A percentile compares a stretch with the other conserved stretches of the same genome.
These are phyloP conservation scores for Corchorus olitorius DNA, from an alignment of 345 rosid genomes.

Conservation along the genomic window DNA sequence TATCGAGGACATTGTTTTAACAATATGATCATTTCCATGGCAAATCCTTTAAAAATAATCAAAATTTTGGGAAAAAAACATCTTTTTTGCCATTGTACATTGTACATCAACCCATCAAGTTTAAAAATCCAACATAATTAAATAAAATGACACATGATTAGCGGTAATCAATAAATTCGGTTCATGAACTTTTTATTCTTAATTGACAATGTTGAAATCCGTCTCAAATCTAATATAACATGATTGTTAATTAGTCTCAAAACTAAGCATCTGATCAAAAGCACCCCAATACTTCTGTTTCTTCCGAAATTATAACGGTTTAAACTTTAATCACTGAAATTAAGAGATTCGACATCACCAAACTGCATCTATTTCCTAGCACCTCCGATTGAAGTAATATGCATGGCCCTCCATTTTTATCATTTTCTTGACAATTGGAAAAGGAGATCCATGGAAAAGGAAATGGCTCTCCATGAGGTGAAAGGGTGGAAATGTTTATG, in stretches of 20 bases:
- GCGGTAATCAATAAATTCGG: neutral
- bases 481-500: slow-evolving; percentile 3
- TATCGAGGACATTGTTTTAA: neutral
- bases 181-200: neutral
- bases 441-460: neutral
- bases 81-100: neutral
- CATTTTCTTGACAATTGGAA: neutral
- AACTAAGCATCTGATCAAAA: too few relatives aligned
- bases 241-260: too few relatives aligned
- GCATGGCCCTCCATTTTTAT: slow-evolving; percentile 7
- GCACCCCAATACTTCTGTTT: too few relatives aligned
- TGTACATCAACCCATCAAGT: neutral
- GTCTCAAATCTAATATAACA: neutral
- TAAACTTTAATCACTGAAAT: too few relatives aligned
- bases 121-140: neutral
- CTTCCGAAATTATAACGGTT: too few relatives aligned
- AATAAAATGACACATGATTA: neutral
- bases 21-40: neutral
- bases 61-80: neutral
- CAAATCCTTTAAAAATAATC: too few relatives aligned
- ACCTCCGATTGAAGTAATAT: neutral
- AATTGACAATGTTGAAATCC: neutral
- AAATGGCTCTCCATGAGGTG: slow-evolving; percentile 4
- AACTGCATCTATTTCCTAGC: too few relatives aligned
- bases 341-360: too few relatives aligned